Conservation (phyloP, 306 rosid species). For the Cicer bijugum region DNA sequence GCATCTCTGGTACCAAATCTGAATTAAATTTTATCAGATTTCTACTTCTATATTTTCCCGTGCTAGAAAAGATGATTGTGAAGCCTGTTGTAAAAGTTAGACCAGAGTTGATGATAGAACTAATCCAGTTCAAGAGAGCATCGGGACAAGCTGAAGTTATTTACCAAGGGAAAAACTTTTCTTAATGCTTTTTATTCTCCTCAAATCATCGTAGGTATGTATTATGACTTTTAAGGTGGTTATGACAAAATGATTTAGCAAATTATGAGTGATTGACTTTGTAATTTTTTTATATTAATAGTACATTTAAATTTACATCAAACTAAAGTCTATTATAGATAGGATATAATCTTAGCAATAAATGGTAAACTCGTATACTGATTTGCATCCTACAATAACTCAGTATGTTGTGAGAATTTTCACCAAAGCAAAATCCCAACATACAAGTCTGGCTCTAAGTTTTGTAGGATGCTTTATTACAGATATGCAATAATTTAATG, state of each 20-base stretch:
- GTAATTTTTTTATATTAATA: too few species aligned
- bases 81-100: slow-evolving; percentile 44
- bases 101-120: slow-evolving; percentile 47
- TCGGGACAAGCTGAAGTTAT: slow-evolving; percentile 52
- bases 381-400: too few species aligned
- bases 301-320: too few species aligned
- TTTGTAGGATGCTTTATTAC: slow-evolving; percentile 7
- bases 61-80: slow-evolving; percentile 58
- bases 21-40: slow-evolving; percentile 61
- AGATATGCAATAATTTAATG: slow-evolving; percentile 16
- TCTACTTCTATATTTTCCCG: slow-evolving; percentile 53
- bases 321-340: too few species aligned
- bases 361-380: too few species aligned
- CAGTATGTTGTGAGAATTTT: too few species aligned
- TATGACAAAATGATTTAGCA: too few species aligned
- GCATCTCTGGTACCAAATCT: slow-evolving; percentile 45
- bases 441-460: neutral
- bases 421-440: neutral
- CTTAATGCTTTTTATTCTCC: neutral
- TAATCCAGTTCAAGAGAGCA: slow-evolving; percentile 55
- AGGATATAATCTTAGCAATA: too few species aligned
- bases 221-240: neutral
- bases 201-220: neutral
- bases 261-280: too few species aligned
- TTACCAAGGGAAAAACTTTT: neutral